Conservation (phyloP, 306 rosid species). For the Coriaria nepalensis region DNA sequence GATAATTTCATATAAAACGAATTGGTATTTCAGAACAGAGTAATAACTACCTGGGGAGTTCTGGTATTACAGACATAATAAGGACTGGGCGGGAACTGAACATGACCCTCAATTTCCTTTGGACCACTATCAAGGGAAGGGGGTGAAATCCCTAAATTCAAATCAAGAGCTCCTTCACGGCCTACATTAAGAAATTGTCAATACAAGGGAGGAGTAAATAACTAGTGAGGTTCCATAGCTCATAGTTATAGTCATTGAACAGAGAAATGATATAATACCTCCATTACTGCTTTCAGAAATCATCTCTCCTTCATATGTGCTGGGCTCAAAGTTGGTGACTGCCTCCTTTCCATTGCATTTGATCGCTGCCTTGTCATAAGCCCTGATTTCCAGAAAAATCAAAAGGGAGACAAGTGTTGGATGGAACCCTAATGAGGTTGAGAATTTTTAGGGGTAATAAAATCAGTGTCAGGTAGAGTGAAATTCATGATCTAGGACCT, state of each 20-base stretch:
- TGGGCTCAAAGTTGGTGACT: slow-evolving; percentile 85
- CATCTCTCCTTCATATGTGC: slow-evolving; percentile 61
- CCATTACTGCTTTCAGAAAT: slow-evolving; percentile 35
- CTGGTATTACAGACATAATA: slow-evolving; percentile 32
- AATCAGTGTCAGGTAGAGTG: slow-evolving; percentile 60
- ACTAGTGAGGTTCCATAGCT: not conserved
- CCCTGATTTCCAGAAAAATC: slow-evolving; percentile 86
- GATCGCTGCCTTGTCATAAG: slow-evolving; percentile 96
- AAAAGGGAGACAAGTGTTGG: slow-evolving; percentile 68
- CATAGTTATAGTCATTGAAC: not conserved
- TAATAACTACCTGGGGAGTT: slow-evolving; percentile 37
- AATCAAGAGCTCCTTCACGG: slow-evolving; percentile 65
- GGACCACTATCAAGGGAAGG: slow-evolving; percentile 33
- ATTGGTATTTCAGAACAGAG: slow-evolving; percentile 10
- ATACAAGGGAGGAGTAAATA: slow-evolving; percentile 1
- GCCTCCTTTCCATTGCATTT: slow-evolving; percentile 96
- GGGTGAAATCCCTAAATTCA: slow-evolving; percentile 76
- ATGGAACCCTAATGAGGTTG: slow-evolving; percentile 56
- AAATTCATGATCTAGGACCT: slow-evolving; percentile 93
- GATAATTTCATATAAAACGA: not conserved
- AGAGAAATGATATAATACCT: slow-evolving; percentile 24
- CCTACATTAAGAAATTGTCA: slow-evolving; percentile 29
- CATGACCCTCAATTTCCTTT: slow-evolving; percentile 37
- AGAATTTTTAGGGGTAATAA: slow-evolving; percentile 52
- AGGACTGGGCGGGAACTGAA: slow-evolving; percentile 42